A percentile compares a stretch with the other conserved stretches of the same genome.
Evolutionary conservation across 1,139 yeast genomes (phyloP).

Genomic region (Torulaspora pretoriensis): DNA sequence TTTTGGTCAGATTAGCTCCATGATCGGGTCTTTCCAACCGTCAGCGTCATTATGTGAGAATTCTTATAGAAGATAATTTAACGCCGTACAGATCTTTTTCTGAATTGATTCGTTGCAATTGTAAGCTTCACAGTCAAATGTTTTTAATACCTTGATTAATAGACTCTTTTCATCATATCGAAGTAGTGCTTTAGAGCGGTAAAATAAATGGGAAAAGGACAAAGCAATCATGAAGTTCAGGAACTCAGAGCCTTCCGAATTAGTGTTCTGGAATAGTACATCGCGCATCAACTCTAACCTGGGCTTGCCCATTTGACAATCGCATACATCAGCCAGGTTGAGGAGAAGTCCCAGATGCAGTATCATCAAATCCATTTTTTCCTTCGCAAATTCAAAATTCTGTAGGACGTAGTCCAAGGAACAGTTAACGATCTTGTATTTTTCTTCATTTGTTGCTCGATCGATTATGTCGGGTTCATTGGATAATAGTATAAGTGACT

Average conservation of each 20-base stretch:
- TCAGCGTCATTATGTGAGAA: not conserved
- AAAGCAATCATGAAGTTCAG: constrained; percentile 10
- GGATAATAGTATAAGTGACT: constrained; percentile 24
- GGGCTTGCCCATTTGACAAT: constrained; percentile 1
- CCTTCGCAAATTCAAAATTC: not conserved
- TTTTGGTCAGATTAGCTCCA: constrained; percentile 69
- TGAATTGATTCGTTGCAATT: constrained; percentile 16
- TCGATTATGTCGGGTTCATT: constrained; percentile 3
- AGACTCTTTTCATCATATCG: constrained; percentile 2
- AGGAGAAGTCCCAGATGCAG: constrained; percentile 28
- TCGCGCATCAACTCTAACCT: constrained; percentile 7
- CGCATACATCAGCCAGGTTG: constrained; percentile 16
- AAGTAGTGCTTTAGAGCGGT: constrained; percentile 1
- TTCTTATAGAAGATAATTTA: constrained; percentile 9
- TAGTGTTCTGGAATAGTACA: not conserved
- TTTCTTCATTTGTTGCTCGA: not conserved
- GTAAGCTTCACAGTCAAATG: constrained; percentile 11
- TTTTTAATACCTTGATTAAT: constrained; percentile 5
- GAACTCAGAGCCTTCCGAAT: constrained; percentile 4
- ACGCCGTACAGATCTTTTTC: constrained; percentile 14
- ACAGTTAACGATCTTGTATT: not conserved
- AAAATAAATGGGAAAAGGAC: constrained; percentile 12
- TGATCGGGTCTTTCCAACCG: constrained; percentile 30
- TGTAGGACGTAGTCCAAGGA: constrained; percentile 8
- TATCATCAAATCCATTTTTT: constrained; percentile 14